Base-by-base conservation (phyloP, 1,284 basidiomycete genomes). In the Irpex rosettiformis region DNA sequence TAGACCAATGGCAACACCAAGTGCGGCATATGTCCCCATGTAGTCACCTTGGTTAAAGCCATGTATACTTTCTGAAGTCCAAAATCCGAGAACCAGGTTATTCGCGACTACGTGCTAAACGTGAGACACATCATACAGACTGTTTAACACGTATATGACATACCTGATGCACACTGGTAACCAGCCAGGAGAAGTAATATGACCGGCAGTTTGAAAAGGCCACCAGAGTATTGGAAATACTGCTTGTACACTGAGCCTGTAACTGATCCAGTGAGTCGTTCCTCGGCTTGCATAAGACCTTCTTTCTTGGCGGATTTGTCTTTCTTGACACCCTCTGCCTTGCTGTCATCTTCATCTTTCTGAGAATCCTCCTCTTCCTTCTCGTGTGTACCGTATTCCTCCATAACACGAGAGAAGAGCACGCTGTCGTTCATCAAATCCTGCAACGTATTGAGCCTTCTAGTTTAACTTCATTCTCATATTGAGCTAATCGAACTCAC, bases 11-110 rank as follows among this genome's bases (percentile, higher is more conserved):
- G 79, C 78, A n/a, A 77, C 67, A 72, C 85, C 87, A 11, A 90
- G 74, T 8, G 75, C 79, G 3, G 83, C 84, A 65, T 89, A 91
- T n/a, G 87, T 78, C 3, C 75, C 86, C 79, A 89, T 89, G 68
- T 89, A 89, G 55, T 85, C 75, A 1, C 78, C 81, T 63, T 85
- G 77, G 2, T 47, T 68, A 67, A 86, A 86, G 1, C 79, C 77
- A n/a, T 66, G 66, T 22, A 77, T 71, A 47, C 67, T 74, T 18
- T 65, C 62, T 8, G 70, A 66, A 6, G 75, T 76, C 76, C 75
- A 77, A 57, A 73, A 76, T 7, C 75, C 74, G 10, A 76, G 69
- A 70, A 74, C 72, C 61, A 79, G 62, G 58, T 71, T 73, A 67
- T 74, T 76, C 7, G 68, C 72, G 21, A 77, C 74, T 75, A 57